phyloP scores from a whole-genome alignment of 257 asterid species.

The Buddleja alternifolia region DNA sequence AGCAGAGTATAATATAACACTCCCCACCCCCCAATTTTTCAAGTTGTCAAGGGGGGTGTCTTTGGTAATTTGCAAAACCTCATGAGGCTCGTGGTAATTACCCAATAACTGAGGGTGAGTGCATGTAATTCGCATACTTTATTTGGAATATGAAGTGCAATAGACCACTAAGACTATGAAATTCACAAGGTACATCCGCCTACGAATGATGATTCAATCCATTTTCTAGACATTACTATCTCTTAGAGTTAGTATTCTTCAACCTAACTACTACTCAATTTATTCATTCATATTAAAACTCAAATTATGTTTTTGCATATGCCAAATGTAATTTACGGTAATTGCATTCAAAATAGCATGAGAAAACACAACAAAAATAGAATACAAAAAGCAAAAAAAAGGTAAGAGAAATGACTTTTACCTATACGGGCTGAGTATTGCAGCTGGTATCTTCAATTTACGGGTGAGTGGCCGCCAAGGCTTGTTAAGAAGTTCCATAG shows the following conservation, averaged over 20 bases:
- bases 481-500: conserved; percentile 64
- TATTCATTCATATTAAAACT: background rate
- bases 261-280: background rate
- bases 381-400: background rate
- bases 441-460: conserved; percentile 83
- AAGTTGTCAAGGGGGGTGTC: too few relatives aligned
- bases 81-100: too few relatives aligned
- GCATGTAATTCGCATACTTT: too few relatives aligned
- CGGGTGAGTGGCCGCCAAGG: conserved; percentile 94
- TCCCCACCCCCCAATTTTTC: too few relatives aligned
- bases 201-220: background rate
- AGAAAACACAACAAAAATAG: conserved; percentile 15
- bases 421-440: conserved; percentile 82
- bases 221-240: background rate
- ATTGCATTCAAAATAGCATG: background rate
- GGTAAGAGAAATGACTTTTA: conserved; percentile 30
- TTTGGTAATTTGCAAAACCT: too few relatives aligned
- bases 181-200: background rate
- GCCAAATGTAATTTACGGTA: background rate
- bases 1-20: too few relatives aligned
- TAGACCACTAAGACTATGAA: too few relatives aligned
- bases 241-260: background rate
- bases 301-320: too few relatives aligned
- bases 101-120: too few relatives aligned
- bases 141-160: too few relatives aligned